Conservation (phyloP, 2,329 filamentous ascomycete species). For the Trichothecium sympodiale region DNA sequence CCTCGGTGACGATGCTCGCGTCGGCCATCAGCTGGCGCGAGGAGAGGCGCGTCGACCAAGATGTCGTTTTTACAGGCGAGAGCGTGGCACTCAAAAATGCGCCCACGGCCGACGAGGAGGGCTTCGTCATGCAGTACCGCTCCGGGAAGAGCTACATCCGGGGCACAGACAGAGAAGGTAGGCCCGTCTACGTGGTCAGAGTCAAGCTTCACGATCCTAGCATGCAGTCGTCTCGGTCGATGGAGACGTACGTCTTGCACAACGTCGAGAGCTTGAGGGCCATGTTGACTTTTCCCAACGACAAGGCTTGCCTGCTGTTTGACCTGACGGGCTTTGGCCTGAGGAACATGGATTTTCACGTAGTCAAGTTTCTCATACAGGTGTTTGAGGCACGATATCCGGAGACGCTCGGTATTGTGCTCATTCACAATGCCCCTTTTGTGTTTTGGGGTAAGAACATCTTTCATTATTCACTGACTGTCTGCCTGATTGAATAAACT, state of each 20-base stretch:
- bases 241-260: conserved; percentile 26
- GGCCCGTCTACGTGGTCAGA: conserved; percentile 24
- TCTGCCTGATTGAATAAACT: too few species aligned
- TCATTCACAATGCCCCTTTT: conserved; percentile 67
- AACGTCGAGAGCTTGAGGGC: conserved; percentile 23
- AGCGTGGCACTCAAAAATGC: conserved; percentile 12
- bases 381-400: conserved; percentile 72
- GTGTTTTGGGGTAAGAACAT: conserved; percentile 46
- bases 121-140: conserved; percentile 23
- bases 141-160: conserved; percentile 26
- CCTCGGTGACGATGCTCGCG: conserved; percentile 26
- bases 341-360: conserved; percentile 66
- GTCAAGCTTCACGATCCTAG: conserved; percentile 19
- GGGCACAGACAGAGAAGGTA: conserved; percentile 20
- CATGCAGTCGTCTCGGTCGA: conserved; percentile 18
- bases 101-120: conserved; percentile 15
- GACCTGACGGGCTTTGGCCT: conserved; percentile 62
- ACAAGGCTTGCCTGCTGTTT: conserved; percentile 40
- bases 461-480: neutral
- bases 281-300: conserved; percentile 10
- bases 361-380: conserved; percentile 70
- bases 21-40: conserved; percentile 25
- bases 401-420: conserved; percentile 57
- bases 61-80: conserved; percentile 22
- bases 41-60: conserved; percentile 19